A percentile compares a stretch with the other conserved stretches of the same genome.
phyloP scores from a whole-genome alignment of 2,329 filamentous ascomycete genomes.

The Botrytis tulipae region DNA sequence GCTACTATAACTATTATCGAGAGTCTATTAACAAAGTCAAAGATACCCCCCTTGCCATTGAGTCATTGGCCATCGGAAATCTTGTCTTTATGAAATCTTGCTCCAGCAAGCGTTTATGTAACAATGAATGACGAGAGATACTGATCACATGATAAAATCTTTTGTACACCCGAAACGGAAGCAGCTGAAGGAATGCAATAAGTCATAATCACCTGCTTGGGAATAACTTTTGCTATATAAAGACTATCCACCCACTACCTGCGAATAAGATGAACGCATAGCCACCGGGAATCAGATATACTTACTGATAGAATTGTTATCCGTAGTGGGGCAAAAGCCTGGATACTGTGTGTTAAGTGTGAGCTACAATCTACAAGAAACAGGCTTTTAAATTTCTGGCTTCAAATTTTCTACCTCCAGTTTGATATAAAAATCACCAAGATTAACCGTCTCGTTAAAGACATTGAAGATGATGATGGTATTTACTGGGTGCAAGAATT shows the following conservation, averaged over 20 bases:
- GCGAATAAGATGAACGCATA: neutral
- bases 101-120: neutral
- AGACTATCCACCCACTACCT: neutral
- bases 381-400: too few relatives aligned
- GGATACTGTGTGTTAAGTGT: too few relatives aligned
- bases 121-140: neutral
- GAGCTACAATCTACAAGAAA: too few relatives aligned
- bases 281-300: neutral
- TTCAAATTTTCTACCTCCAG: neutral
- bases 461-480: neutral
- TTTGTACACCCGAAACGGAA: neutral
- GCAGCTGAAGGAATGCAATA: neutral
- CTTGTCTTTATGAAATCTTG: neutral
- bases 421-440: neutral
- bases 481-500: neutral
- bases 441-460: neutral
- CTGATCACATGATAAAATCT: neutral
- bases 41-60: neutral
- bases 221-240: neutral
- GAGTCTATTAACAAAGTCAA: neutral
- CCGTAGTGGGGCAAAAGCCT: too few relatives aligned
- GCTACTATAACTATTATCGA: neutral
- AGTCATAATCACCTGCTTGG: neutral
- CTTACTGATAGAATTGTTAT: too few relatives aligned
- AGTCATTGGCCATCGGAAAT: accelerated